Percentiles rank a stretch among this genome's conserved stretches.
phyloP scores from a whole-genome alignment of 2,329 filamentous ascomycete species.

The Pleomassaria siparia region DNA sequence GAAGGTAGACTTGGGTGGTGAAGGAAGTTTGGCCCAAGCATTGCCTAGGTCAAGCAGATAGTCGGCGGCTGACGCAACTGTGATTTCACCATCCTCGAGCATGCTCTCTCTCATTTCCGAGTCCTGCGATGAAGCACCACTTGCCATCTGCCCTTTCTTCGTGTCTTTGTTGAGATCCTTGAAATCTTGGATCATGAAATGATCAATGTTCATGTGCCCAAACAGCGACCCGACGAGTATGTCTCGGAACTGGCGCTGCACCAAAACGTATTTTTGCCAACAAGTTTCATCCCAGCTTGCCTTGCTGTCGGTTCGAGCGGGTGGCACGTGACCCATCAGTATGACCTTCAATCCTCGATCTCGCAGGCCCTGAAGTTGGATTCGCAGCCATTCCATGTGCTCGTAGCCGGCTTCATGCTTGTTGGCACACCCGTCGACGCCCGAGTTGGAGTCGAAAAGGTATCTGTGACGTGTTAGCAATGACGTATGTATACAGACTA shows the following conservation, averaged over 20 bases:
- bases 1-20: conserved; percentile 20
- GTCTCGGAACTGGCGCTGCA: conserved; percentile 88
- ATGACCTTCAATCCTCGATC: conserved; percentile 90
- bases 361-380: conserved; percentile 83
- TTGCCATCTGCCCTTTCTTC: conserved; percentile 45
- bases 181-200: conserved; percentile 90
- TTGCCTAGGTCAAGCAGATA: conserved; percentile 79
- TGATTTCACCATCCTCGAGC: conserved; percentile 54
- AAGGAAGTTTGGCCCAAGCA: conserved; percentile 75
- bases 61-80: conserved; percentile 67
- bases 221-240: conserved; percentile 78
- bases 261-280: conserved; percentile 96
- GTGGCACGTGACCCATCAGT: conserved; percentile 89
- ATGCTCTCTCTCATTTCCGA: conserved; percentile 49
- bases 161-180: conserved; percentile 68
- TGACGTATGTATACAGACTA: no score
- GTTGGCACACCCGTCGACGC: conserved; percentile 83
- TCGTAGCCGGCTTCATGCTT: conserved; percentile 85
- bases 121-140: conserved; percentile 34
- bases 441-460: conserved; percentile 91
- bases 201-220: conserved; percentile 98
- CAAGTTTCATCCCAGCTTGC: conserved; percentile 93
- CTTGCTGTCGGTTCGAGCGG: conserved; percentile 82
- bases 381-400: conserved; percentile 93
- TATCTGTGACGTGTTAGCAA: conserved; percentile 51